Evolutionary conservation across 1,284 basidiomycete genomes (phyloP).

Genomic region (Jaminaea rosea): DNA sequence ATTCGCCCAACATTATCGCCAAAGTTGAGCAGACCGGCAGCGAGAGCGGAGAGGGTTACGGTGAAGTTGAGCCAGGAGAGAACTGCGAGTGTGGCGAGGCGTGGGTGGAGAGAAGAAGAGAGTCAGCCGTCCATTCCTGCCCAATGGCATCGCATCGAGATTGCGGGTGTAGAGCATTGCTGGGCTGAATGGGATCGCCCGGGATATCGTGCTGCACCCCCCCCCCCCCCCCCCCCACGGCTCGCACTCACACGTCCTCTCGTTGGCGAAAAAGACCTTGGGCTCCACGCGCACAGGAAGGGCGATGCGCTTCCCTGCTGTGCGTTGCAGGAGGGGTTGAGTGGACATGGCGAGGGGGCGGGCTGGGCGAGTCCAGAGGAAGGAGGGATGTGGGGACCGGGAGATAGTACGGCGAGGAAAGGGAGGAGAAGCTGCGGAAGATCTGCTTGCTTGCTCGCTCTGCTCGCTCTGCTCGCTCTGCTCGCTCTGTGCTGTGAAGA

Average conservation of each 20-base stretch:
- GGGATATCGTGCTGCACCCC: not conserved
- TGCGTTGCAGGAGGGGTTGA: slow-evolving; percentile 92
- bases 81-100: slow-evolving; percentile 18
- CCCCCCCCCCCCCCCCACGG: not conserved
- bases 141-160: not conserved
- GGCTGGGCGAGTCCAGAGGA: not conserved
- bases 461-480: not conserved
- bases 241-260: slow-evolving; percentile 39
- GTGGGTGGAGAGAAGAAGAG: not conserved
- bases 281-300: slow-evolving; percentile 46
- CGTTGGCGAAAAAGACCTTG: slow-evolving; percentile 47
- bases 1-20: slow-evolving; percentile 65
- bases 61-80: slow-evolving; percentile 48
- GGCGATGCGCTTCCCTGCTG: slow-evolving; percentile 54
- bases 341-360: slow-evolving; percentile 65
- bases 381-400: not conserved
- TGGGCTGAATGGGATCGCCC: not conserved
- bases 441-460: not conserved
- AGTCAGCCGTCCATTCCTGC: not conserved
- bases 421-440: not conserved
- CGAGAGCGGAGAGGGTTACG: slow-evolving; percentile 45
- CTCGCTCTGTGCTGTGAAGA: not conserved
- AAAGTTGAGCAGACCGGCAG: slow-evolving; percentile 47
- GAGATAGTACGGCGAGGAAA: not conserved
- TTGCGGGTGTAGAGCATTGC: not conserved